Evolutionary conservation across 2,329 filamentous ascomycete species (phyloP).

Genomic region (Drechslera avenae): DNA sequence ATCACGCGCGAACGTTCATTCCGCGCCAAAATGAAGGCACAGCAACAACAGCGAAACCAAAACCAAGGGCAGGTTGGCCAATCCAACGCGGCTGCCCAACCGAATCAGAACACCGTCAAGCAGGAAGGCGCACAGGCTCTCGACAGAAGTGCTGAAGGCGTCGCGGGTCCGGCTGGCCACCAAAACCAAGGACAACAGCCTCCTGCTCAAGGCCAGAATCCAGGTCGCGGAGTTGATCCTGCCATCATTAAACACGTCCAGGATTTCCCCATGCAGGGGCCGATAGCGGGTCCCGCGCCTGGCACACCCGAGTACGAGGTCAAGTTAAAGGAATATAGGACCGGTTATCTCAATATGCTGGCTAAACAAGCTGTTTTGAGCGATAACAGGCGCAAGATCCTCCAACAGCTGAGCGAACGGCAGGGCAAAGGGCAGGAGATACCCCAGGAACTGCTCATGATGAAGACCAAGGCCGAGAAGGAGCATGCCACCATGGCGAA

Average conservation of each 20-base stretch:
- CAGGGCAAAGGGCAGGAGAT: slow-evolving; percentile 41
- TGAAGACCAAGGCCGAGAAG: slow-evolving; percentile 38
- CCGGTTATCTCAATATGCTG: slow-evolving; percentile 43
- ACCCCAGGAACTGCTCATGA: slow-evolving; percentile 33
- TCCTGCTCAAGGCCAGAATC: slow-evolving; percentile 16
- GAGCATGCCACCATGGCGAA: slow-evolving; percentile 38
- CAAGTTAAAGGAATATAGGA: slow-evolving; percentile 45
- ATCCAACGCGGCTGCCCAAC: slow-evolving; percentile 34
- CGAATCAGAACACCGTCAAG: slow-evolving; percentile 34
- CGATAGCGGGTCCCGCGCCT: slow-evolving; percentile 29
- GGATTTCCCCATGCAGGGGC: slow-evolving; percentile 42
- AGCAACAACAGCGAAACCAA: slow-evolving; percentile 24
- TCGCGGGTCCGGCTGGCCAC: slow-evolving; percentile 9
- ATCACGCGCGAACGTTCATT: slow-evolving; percentile 56
- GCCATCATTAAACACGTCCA: slow-evolving; percentile 47
- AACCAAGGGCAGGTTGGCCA: slow-evolving; percentile 31
- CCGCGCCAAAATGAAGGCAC: slow-evolving; percentile 46
- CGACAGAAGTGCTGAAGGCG: slow-evolving; percentile 7
- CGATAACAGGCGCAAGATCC: slow-evolving; percentile 33
- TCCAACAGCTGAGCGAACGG: slow-evolving; percentile 38
- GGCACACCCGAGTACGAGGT: slow-evolving; percentile 46
- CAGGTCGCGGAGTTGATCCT: slow-evolving; percentile 27
- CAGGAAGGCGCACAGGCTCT: slow-evolving; percentile 24
- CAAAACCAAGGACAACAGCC: slow-evolving; percentile 20
- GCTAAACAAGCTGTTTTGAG: slow-evolving; percentile 39